These are phyloP conservation scores for Fusarium euwallaceae DNA, from an alignment of 2,329 filamentous ascomycete species.

Conservation along the genomic window DNA sequence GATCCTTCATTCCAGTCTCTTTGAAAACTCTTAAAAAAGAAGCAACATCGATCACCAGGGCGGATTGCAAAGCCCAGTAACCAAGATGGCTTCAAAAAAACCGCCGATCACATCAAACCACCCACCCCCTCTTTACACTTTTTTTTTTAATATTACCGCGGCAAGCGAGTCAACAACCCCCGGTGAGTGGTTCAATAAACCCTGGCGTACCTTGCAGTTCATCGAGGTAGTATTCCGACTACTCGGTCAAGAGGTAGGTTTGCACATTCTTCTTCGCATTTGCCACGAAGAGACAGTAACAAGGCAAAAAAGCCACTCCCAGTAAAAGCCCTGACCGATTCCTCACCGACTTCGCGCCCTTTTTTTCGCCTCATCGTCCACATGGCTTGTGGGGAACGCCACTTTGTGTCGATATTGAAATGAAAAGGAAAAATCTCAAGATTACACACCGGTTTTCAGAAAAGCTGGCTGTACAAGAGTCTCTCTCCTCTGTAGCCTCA, in stretches of 20 bases:
- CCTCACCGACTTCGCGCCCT: neutral
- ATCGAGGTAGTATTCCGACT: constrained; percentile 8
- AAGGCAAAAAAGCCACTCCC: neutral
- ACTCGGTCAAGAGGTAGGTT: neutral
- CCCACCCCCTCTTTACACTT: neutral
- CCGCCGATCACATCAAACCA: neutral
- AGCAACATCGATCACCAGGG: no score
- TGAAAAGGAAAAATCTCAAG: neutral
- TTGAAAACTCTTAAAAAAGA: neutral
- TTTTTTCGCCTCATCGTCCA: neutral
- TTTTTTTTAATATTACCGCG: neutral
- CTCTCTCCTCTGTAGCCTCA: neutral
- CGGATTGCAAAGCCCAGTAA: no score
- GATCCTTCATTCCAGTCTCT: neutral
- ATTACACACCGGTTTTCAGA: neutral
- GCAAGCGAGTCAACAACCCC: neutral
- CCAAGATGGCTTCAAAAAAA: neutral
- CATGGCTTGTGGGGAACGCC: constrained; percentile 5
- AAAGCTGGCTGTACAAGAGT: no score
- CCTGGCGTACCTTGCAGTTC: constrained; percentile 3
- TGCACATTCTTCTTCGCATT: neutral
- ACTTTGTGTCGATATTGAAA: neutral
- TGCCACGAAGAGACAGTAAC: neutral
- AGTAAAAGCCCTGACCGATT: neutral
- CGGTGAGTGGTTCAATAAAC: neutral